phyloP scores from a whole-genome alignment of 805 yeast species.

The Hanseniaspora hatyaiensis region DNA sequence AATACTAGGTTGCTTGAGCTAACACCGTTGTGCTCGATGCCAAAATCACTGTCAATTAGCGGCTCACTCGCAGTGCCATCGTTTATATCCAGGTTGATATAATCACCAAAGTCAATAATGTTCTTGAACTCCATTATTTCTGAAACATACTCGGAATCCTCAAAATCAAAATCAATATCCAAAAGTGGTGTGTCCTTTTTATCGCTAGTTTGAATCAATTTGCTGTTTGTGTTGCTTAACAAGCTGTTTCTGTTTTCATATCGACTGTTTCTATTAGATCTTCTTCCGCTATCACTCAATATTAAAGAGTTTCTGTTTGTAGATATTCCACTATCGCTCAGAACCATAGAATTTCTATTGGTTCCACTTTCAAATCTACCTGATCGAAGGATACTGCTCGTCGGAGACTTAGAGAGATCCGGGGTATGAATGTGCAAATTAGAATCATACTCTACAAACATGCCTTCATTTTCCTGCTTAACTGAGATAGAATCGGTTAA shows the following conservation, averaged over 20 bases:
- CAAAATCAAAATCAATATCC: slow-evolving; percentile 17
- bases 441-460: slow-evolving; percentile 33
- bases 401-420: slow-evolving; percentile 31
- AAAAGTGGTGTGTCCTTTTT: neutral
- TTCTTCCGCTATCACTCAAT: slow-evolving; percentile 12
- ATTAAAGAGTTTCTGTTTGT: slow-evolving; percentile 13
- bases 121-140: slow-evolving; percentile 38
- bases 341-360: slow-evolving; percentile 10
- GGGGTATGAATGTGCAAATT: slow-evolving; percentile 28
- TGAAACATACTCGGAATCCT: slow-evolving; percentile 30
- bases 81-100: slow-evolving; percentile 30
- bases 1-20: neutral
- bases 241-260: slow-evolving; percentile 9
- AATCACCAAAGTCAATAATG: slow-evolving; percentile 38
- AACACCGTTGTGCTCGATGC: too few relatives aligned
- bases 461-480: slow-evolving; percentile 38
- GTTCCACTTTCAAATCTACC: slow-evolving; percentile 24
- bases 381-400: slow-evolving; percentile 30
- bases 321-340: slow-evolving; percentile 15
- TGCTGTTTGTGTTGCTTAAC: slow-evolving; percentile 6
- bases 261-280: slow-evolving; percentile 15
- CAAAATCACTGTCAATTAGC: too few relatives aligned
- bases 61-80: slow-evolving; percentile 5
- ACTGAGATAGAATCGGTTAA: slow-evolving; percentile 28
- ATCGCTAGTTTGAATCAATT: neutral